Evolutionary conservation across 1,284 basidiomycete species (phyloP), one percentile per base, ranked within the genome.

Genomic region (Anthracocystis setariae): DNA sequence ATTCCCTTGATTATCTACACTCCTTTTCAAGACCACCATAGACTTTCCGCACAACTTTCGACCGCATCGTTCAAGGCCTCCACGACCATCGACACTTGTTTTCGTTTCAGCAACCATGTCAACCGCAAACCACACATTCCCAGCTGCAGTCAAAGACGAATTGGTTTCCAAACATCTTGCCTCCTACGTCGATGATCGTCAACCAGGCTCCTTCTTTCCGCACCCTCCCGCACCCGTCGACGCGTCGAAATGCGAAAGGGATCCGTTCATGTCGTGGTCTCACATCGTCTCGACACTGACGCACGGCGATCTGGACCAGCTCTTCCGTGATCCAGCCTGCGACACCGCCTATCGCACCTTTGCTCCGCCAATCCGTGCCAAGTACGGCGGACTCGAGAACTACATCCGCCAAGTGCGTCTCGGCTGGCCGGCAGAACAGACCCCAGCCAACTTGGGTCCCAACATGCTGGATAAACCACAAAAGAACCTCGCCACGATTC

Each of bases 281-380:
- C 66, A 66, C 55, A 48, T 73, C 17, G 24, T 57, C 21, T 15
- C 48, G 3, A 35, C 66, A 8, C 54, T 73, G 8, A 51, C 60
- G 15, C 43, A 51, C 9, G 77, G 76, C 23, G 74, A 79, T 59
- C 55, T 79, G 12, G 73, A 76, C 46, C 48, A 74, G 21, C 74
- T 79, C n/a, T 60, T 60, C 17, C 69, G 77, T 35, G 56, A 72
- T 38, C 50, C 65, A 1, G 45, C 37, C 0, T 76, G 74, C 55
- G 76, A 79, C 39, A 45, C 50, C 0, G 64, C 55, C 27, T 79
- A 79, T 25, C 63, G 72, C n/a, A 60, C 57, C 1, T 79, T 66
- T 39, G 62, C 69, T 2, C 59, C 47, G 3, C 45, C 59, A 0
- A 66, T 76, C 5, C 48, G 63, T 5, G 35, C 35, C 35, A 37